phyloP scores from a whole-genome alignment of 208 protist genomes.

The Crithidia expoeki region DNA sequence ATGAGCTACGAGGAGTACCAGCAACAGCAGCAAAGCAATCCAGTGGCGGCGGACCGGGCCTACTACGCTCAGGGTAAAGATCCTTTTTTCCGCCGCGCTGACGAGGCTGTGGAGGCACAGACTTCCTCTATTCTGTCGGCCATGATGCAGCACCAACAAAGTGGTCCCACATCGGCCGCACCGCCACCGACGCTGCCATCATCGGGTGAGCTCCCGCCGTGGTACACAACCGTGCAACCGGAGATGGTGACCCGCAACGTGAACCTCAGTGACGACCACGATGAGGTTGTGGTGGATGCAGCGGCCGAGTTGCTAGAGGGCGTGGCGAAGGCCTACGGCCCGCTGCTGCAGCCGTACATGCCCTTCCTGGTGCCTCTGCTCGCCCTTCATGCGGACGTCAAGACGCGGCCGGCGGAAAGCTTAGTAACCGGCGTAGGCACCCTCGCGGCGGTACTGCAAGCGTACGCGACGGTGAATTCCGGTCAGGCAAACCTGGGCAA shows the following conservation, averaged over 20 bases:
- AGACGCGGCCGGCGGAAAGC: constrained; percentile 62
- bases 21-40: constrained; percentile 7
- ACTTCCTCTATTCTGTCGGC: constrained; percentile 32
- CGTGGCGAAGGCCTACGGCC: constrained; percentile 77
- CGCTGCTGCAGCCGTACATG: constrained; percentile 49
- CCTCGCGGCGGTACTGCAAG: constrained; percentile 57
- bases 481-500: constrained; percentile 4
- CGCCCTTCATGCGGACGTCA: constrained; percentile 48
- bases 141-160: constrained; percentile 34
- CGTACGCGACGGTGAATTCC: constrained; percentile 37
- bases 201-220: constrained; percentile 31
- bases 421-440: constrained; percentile 66
- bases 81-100: constrained; percentile 23
- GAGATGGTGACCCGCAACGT: constrained; percentile 30
- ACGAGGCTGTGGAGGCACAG: constrained; percentile 33
- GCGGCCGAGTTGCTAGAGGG: constrained; percentile 73
- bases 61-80: constrained; percentile 18
- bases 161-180: constrained; percentile 9
- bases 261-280: constrained; percentile 68
- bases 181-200: constrained; percentile 26
- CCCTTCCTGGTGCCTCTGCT: constrained; percentile 65
- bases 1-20: constrained; percentile 32
- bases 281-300: constrained; percentile 69
- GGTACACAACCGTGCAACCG: constrained; percentile 36
- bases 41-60: constrained; percentile 5